Evolutionary conservation across 2,329 filamentous ascomycete species (phyloP).

Genomic region (Venturia asperata): DNA sequence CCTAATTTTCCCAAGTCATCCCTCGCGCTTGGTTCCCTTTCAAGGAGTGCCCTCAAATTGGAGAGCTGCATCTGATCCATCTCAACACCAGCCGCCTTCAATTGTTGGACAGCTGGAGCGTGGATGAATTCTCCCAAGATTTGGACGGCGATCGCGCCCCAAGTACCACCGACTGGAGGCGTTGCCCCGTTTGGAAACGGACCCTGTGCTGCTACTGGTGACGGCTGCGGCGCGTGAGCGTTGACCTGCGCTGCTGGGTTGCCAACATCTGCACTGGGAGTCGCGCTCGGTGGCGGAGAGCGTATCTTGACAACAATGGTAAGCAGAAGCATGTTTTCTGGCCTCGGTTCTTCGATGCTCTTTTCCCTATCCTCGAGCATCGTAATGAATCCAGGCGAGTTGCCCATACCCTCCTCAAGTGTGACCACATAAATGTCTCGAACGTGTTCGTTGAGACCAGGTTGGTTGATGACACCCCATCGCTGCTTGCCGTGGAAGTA

Average conservation of each 20-base stretch:
- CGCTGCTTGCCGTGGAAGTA: slow-evolving; percentile 78
- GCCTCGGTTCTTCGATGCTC: slow-evolving; percentile 61
- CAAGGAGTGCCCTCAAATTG: slow-evolving; percentile 62
- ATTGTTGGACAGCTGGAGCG: slow-evolving; percentile 35
- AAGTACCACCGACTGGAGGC: slow-evolving; percentile 12
- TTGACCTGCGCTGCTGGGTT: slow-evolving; percentile 13
- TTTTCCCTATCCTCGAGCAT: slow-evolving; percentile 68
- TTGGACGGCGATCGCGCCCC: slow-evolving; percentile 28
- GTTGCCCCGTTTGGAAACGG: slow-evolving; percentile 20
- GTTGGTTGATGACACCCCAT: slow-evolving; percentile 73
- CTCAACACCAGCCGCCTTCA: slow-evolving; percentile 32
- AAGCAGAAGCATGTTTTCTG: slow-evolving; percentile 71
- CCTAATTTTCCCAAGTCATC: slow-evolving; percentile 44
- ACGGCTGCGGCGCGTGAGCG: slow-evolving; percentile 17
- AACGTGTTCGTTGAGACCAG: slow-evolving; percentile 59
- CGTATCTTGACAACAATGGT: slow-evolving; percentile 65
- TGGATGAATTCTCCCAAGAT: slow-evolving; percentile 40
- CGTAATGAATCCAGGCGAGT: slow-evolving; percentile 76
- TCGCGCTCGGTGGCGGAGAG: slow-evolving; percentile 23
- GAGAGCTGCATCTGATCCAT: slow-evolving; percentile 55
- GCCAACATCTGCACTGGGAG: not conserved
- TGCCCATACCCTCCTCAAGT: slow-evolving; percentile 57
- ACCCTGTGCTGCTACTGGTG: slow-evolving; percentile 17
- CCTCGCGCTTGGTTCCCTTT: slow-evolving; percentile 57
- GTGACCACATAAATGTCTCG: slow-evolving; percentile 90